Evolutionary conservation across 1,284 basidiomycete species (phyloP).

Genomic region (Ganoderma resinaceum): DNA sequence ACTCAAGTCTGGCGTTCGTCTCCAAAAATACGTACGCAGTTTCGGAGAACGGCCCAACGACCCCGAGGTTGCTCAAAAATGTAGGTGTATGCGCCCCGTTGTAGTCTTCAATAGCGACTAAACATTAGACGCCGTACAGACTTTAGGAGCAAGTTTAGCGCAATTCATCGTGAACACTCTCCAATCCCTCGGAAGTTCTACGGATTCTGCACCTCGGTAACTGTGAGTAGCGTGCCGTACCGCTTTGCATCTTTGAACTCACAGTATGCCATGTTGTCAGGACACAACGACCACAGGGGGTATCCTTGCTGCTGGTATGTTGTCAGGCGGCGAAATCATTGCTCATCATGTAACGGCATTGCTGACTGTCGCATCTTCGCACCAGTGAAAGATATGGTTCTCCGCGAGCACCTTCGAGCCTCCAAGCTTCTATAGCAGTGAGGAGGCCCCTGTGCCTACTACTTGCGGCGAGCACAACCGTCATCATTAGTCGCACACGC

Average conservation of each 20-base stretch:
- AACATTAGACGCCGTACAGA: constrained; percentile 48
- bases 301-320: constrained; percentile 77
- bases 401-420: constrained; percentile 62
- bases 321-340: background rate
- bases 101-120: background rate
- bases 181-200: constrained; percentile 80
- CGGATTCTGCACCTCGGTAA: constrained; percentile 80
- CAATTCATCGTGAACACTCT: constrained; percentile 80
- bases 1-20: constrained; percentile 62
- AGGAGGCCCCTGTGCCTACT: background rate
- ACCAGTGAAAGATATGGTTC: constrained; percentile 72
- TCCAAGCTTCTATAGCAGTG: constrained; percentile 38
- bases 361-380: constrained; percentile 8
- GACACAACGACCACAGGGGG: constrained; percentile 78
- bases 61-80: constrained; percentile 74
- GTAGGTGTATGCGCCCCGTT: constrained; percentile 42
- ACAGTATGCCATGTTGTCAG: constrained; percentile 40
- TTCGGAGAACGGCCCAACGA: constrained; percentile 78
- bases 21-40: constrained; percentile 75
- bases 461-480: background rate
- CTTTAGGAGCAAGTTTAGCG: constrained; percentile 76
- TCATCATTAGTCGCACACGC: background rate
- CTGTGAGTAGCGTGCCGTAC: constrained; percentile 47
- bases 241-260: background rate
- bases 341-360: background rate